These are phyloP conservation scores for Wickerhamiella infanticola DNA, from an alignment of 1,139 yeast species.

Conservation along the genomic window DNA sequence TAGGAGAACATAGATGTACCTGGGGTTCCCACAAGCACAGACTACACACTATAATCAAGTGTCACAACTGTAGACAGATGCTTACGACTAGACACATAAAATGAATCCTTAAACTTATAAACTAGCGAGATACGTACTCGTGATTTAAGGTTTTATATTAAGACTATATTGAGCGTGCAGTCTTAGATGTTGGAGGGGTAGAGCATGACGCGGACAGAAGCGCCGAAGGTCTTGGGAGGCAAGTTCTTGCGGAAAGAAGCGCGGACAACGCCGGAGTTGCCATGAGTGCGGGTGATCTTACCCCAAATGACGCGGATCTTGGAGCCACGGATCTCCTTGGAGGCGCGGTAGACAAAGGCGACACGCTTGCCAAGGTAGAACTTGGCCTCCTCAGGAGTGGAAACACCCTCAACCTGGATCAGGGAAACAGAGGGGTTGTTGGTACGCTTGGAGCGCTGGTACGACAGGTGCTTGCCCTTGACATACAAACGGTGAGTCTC, in stretches of 20 bases:
- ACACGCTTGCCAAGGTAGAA: slow-evolving; percentile 99
- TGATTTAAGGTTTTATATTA: slow-evolving; percentile 2
- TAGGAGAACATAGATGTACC: too few relatives aligned
- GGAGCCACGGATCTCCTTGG: slow-evolving; percentile 95
- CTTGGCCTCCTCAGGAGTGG: slow-evolving; percentile 83
- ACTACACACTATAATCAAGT: too few relatives aligned
- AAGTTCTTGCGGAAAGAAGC: slow-evolving; percentile 98
- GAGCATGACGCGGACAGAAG: slow-evolving; percentile 98
- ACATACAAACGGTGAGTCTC: slow-evolving; percentile 97
- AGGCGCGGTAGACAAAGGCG: slow-evolving; percentile 98
- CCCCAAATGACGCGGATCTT: slow-evolving; percentile 99
- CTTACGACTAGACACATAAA: too few relatives aligned
- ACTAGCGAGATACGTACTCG: slow-evolving; percentile 1
- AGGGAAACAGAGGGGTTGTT: slow-evolving; percentile 97
- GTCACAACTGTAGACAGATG: too few relatives aligned
- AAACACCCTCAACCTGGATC: slow-evolving; percentile 89
- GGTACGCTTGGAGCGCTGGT: slow-evolving; percentile 98
- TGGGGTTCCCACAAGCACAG: too few relatives aligned
- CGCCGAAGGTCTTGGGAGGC: slow-evolving; percentile 99
- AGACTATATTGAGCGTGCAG: slow-evolving; percentile 3
- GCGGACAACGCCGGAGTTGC: slow-evolving; percentile 96
- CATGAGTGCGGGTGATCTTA: slow-evolving; percentile 85
- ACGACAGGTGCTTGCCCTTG: slow-evolving; percentile 98
- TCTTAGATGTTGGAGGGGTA: slow-evolving; percentile 98
- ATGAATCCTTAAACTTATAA: background rate